Conservation (phyloP, 176 grass and related monocot genomes). For the Oryza nivara region DNA sequence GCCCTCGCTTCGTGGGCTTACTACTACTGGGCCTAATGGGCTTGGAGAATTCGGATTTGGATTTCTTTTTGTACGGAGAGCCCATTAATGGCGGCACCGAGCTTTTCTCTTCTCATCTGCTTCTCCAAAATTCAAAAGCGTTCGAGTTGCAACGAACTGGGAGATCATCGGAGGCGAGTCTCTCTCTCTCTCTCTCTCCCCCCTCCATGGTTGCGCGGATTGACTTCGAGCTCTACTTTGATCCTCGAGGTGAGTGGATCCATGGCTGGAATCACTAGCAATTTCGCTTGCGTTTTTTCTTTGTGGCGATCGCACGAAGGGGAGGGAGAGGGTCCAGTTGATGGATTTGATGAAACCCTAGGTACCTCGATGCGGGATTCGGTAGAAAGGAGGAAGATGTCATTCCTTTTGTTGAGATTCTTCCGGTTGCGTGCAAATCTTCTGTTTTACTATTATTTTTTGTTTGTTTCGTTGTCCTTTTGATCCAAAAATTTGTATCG, state of each 20-base stretch:
- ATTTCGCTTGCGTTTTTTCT: neutral
- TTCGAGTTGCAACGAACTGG: neutral
- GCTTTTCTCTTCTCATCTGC: neutral
- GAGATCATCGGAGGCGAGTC: neutral
- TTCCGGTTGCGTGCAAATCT: neutral
- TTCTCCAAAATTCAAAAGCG: conserved; percentile 14
- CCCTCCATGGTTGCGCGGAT: neutral
- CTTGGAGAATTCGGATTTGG: neutral
- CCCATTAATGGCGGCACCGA: neutral
- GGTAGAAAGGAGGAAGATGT: neutral
- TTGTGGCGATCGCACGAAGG: neutral
- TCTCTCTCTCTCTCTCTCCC: neutral
- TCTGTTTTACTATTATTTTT: neutral
- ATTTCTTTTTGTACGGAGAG: neutral
- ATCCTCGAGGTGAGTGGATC: neutral
- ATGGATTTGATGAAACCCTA: conserved; percentile 37
- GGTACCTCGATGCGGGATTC: neutral
- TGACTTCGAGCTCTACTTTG: neutral
- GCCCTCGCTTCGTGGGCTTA: neutral
- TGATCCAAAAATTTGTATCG: neutral
- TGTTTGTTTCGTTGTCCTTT: neutral
- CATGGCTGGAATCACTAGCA: neutral
- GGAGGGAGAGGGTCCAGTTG: neutral
- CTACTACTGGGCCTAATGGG: neutral
- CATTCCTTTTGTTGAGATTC: conserved; percentile 17